Evolutionary conservation across 768 basidiomycete species (phyloP), one percentile per base, ranked within the genome.

Genomic region (Psilocybe cubensis): DNA sequence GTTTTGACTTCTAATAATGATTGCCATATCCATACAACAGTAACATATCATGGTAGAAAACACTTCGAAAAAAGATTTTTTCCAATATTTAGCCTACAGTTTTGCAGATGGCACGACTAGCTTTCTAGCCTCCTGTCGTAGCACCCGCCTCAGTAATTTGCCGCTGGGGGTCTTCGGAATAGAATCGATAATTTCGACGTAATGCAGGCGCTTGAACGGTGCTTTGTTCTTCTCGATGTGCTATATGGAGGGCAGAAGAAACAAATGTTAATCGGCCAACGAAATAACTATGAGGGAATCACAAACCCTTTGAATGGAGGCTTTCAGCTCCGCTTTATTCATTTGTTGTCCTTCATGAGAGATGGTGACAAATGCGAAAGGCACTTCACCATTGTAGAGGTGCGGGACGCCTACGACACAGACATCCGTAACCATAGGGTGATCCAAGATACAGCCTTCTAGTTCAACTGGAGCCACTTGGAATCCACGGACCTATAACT

Each of bases 391-490:
- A 55, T 73, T 76, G 74, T 46, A 23, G 8, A 52, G 54, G 62
- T 90, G 83, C 11, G 80, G 81, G 27, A 84, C 64, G 0, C 85
- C 81, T 14, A 89, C 80, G 4, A 89, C 86, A 60, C 87, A 87
- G 1, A 75, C 75, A 41, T 85, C 82, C 4, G 74, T 72, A 29
- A 88, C 80, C 60, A 85, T 83, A 2, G 79, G 69, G 60, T 88
- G 83, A 42, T 72, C 76, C 28, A 86, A 64, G 18, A 87, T 66
- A 55, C 84, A 85, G 21, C 81, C 87, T 63, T 89, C 87, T 10
- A 88, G 73, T 59, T 88, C 87, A 8, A 87, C 86, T 1, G 87
- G 88, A 4, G 88, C 85, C 3, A 89, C 88, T 65, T 89, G 87
- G 65, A 85, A 86, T 1, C 88, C 88, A 25, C 56, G 49, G 18